phyloP scores from a whole-genome alignment of 495 filamentous ascomycete genomes.

The Hyaloscypha finlandica region DNA sequence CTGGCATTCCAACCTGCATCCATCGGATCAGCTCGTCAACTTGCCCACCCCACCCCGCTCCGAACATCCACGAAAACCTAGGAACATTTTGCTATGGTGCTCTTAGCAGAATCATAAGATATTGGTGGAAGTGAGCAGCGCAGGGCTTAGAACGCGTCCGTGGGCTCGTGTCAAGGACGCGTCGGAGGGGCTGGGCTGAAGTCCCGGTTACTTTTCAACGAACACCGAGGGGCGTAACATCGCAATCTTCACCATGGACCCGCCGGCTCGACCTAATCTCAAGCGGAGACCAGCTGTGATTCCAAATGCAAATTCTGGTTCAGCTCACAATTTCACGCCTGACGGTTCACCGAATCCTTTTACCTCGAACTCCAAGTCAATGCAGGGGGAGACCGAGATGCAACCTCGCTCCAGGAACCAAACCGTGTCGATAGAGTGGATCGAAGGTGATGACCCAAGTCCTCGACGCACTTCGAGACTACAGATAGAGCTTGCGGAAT shows the following conservation, averaged over 20 bases:
- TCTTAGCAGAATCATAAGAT: constrained; percentile 18
- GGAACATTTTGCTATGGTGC: constrained; percentile 26
- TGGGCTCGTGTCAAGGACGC: constrained; percentile 30
- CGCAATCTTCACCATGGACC: constrained; percentile 24
- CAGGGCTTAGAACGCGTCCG: constrained; percentile 24
- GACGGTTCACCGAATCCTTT: constrained; percentile 32
- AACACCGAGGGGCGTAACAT: background rate
- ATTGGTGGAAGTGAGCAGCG: constrained; percentile 25
- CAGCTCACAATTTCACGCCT: constrained; percentile 15
- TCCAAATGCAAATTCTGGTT: constrained; percentile 3
- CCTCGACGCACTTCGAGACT: constrained; percentile 32
- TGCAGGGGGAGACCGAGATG: constrained; percentile 16
- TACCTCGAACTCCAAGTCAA: constrained; percentile 24
- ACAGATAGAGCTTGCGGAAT: constrained; percentile 54
- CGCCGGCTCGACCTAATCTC: constrained; percentile 15
- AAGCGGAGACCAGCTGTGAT: constrained; percentile 19
- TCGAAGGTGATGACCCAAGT: constrained; percentile 25
- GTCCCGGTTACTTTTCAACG: constrained; percentile 1
- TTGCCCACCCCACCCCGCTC: constrained; percentile 17
- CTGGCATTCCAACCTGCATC: constrained; percentile 8
- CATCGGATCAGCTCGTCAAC: constrained; percentile 11
- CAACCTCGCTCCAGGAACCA: constrained; percentile 21
- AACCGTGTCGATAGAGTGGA: constrained; percentile 29
- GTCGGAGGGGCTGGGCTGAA: constrained; percentile 22
- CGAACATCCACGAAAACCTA: background rate